Base-by-base conservation (phyloP, 768 basidiomycete genomes). In the Lyophyllum shimeji region DNA sequence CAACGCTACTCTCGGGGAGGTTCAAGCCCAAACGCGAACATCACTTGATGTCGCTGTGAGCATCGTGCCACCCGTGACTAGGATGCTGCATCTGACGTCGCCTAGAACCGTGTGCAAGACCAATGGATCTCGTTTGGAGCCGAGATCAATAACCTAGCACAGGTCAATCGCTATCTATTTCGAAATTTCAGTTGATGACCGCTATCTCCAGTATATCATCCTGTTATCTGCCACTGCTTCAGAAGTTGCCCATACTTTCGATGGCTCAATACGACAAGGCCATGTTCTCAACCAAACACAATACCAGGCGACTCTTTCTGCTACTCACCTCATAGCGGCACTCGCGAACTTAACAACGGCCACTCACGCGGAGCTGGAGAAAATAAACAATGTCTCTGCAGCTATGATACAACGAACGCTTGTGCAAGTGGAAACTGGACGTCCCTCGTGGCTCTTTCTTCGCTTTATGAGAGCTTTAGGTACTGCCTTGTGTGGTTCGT, bases 371-470 rank as follows among this genome's bases (percentile, higher is more conserved):
- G 81, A 82, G 58, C 66, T 85, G 34, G 69, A 74, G 51, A 74
- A 72, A 54, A 76, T 86, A 52, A 82, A 79, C 46, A 71, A 65
- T 18, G 48, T 34, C 12, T 79, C 83, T 20, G 72, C 77, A 2
- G 60, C 56, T 15, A 62, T 68, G 7, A 60, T 79, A 20, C 68
- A 68, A 33, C 65, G 69, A 46, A 65, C 65, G 6, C 57, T 80
- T 42, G 57, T 52, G 46, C 62, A 53, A 21, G 23, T 25, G 11
- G 24, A 57, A 24, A 31, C 40, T 24, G 34, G 27, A 20, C 25
- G 46, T 23, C 12, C 54, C 13, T 56, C 52, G 20, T 60, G 57
- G 59, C 20, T 55, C 13, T 29, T 46, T 21, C 11, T 13, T 15
- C 25, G 29, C 29, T 24, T 60, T 12, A 27, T 33, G 13, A 53